Conservation (phyloP, 2,329 filamentous ascomycete genomes). For the Colletotrichum shisoi region DNA sequence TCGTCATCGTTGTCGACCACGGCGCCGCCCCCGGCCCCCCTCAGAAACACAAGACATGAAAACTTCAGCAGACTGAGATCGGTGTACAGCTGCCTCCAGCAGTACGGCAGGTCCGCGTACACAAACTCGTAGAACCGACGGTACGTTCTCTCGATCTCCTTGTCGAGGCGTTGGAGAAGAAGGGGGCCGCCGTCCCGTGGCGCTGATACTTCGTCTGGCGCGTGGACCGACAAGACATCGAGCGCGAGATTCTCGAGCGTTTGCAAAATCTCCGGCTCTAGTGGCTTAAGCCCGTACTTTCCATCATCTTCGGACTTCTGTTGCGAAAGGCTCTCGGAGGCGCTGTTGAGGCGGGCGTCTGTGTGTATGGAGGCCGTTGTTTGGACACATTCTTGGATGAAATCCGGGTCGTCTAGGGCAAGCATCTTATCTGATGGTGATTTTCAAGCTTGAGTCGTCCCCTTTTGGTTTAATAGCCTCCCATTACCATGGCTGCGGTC, state of each 20-base stretch:
- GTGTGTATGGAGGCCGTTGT: conserved; percentile 3
- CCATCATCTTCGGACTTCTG: neutral
- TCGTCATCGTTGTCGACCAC: conserved; percentile 31
- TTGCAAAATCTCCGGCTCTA: neutral
- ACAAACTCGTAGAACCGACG: conserved; percentile 69
- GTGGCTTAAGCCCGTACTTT: neutral
- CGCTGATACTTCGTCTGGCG: neutral
- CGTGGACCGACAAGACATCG: neutral
- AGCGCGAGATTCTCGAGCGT: neutral
- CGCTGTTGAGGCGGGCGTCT: conserved; percentile 3
- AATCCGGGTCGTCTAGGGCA: conserved; percentile 6
- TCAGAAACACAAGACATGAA: conserved; percentile 34
- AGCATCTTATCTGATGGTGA: conserved; percentile 4
- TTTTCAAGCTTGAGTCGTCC: no score
- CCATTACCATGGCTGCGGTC: neutral
- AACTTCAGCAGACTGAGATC: conserved; percentile 74
- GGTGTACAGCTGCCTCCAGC: conserved; percentile 76
- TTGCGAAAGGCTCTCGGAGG: no score
- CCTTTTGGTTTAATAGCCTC: neutral
- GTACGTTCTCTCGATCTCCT: conserved; percentile 29
- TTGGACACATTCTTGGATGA: conserved; percentile 22
- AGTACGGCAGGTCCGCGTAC: conserved; percentile 70
- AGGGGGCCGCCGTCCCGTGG: neutral
- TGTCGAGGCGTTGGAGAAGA: conserved; percentile 24
- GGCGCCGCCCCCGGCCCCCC: conserved; percentile 4